These are phyloP conservation scores for Neurospora sp. DNA, from an alignment of 495 filamentous ascomycete species.

Conservation along the genomic window DNA sequence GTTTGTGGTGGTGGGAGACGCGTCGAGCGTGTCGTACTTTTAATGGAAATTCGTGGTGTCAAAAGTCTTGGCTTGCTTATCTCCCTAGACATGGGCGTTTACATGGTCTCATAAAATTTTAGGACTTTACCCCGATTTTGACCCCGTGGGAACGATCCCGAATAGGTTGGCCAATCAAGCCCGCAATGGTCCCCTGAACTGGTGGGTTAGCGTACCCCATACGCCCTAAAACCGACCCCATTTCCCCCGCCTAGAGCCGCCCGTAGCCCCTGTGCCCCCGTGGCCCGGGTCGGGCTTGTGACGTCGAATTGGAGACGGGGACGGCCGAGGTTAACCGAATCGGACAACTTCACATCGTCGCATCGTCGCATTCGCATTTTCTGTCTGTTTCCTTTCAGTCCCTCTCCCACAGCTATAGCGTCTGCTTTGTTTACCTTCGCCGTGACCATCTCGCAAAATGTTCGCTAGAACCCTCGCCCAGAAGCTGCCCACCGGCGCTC, in stretches of 20 bases:
- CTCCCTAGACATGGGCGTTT: background rate
- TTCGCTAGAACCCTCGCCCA: background rate
- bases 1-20: background rate
- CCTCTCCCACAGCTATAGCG: background rate
- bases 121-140: background rate
- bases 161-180: background rate
- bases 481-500: conserved; percentile 24
- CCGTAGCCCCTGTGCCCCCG: background rate
- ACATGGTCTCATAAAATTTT: background rate
- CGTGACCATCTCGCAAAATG: background rate
- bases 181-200: background rate
- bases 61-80: background rate
- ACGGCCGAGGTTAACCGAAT: conserved; percentile 33
- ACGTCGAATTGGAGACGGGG: background rate
- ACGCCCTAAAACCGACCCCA: background rate
- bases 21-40: background rate
- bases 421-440: background rate
- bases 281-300: background rate
- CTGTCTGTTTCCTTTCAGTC: background rate
- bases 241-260: background rate
- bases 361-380: background rate
- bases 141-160: background rate
- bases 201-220: background rate
- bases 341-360: background rate
- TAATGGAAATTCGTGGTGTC: background rate